Base-by-base conservation (phyloP, 2,329 filamentous ascomycete species). In the Chaetomiaceae sp. region DNA sequence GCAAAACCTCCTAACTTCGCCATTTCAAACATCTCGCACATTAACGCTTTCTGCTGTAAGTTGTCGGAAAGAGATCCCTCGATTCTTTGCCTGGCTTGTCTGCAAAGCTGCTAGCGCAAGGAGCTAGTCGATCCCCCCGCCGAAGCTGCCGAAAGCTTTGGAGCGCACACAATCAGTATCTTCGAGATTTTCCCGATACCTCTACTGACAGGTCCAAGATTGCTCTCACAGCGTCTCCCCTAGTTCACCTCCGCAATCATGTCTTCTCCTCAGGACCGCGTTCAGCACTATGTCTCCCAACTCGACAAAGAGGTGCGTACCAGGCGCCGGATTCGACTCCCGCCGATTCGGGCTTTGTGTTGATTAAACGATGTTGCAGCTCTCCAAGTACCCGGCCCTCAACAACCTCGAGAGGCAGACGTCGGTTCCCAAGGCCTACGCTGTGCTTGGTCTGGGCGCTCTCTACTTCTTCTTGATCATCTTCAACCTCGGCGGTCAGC, bases 391-490 rank as follows among this genome's bases (percentile, higher is more conserved):
- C 76, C 86, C 86, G 64, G 73, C 80, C 66, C 81, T 94, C 70
- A 87, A 85, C 80, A 90, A 92, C 75, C 80, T 94, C 66, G 89
- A 95, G 82, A 88, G 85, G 80, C 84, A 88, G 73, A 87, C 86
- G 60, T 84, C 81, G 54, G 80, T 94, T 46, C 89, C 89, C 69
- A 95, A 95, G 79, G 86, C 88, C 66, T 94, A 95, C 71, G 86
- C 83, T 61, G 80, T 88, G 67, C 84, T 92, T 64, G 89, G 89
- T 64, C 68, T 89, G 54, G 85, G 73, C 56, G 84, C 84, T 47
- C 81, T 91, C 61, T 95, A 95, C 79, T 90, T 94, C 76, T 90
- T 92, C 77, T 82, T 94, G 64, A 89, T 94, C 74, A 84, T 94
- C 76, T 90, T 95, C 80, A 95, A 95, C 81, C 87, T 94, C 61